These are phyloP conservation scores for Quercus agrifolia DNA, from an alignment of 306 rosid genomes.

Conservation along the genomic window DNA sequence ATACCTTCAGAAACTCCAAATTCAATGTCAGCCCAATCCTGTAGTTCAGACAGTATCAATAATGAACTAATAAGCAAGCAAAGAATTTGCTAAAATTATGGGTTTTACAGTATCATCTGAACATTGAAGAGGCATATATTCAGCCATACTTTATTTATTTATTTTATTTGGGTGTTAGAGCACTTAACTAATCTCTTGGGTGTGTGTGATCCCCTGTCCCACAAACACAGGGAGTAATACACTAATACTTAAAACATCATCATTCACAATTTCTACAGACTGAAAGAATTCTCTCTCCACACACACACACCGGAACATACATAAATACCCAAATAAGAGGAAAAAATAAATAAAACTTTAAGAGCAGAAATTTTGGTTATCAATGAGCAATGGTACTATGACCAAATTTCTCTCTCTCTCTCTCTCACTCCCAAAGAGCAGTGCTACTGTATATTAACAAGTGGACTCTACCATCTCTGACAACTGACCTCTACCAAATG, in stretches of 20 bases:
- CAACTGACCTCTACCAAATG: neutral
- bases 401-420: no score
- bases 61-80: neutral
- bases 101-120: neutral
- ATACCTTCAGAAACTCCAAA: conserved; percentile 74
- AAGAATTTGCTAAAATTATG: neutral
- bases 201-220: no score
- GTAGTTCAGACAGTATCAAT: conserved; percentile 15
- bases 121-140: neutral
- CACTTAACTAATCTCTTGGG: no score
- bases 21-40: conserved; percentile 89
- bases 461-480: neutral
- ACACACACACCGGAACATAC: no score
- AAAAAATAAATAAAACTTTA: no score
- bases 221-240: no score
- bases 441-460: neutral
- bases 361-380: no score
- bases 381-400: no score
- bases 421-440: neutral
- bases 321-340: no score
- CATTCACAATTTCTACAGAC: neutral
- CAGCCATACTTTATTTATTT: neutral
- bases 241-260: no score
- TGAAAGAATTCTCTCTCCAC: neutral
- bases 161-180: no score